A percentile compares a stretch with the other conserved stretches of the same genome.
These are phyloP conservation scores for Toxoplasma gondii DNA, from an alignment of 169 alveolate genomes.

Conservation along the genomic window DNA sequence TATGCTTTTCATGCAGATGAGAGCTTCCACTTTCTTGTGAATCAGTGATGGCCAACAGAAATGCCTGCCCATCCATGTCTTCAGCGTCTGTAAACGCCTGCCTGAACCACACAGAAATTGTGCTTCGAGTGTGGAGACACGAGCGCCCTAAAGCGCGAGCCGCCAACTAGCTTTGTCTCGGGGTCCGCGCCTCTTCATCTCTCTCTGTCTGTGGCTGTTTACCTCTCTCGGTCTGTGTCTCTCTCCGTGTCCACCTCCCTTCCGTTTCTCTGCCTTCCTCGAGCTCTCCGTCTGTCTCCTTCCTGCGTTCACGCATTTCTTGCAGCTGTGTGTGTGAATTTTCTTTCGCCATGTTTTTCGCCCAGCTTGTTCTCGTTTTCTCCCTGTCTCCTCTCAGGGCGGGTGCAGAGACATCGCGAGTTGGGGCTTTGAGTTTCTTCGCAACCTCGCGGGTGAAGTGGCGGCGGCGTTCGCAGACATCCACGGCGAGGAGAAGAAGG, in stretches of 20 bases:
- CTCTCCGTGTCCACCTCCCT: background rate
- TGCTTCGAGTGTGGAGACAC: too few relatives aligned
- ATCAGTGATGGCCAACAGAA: background rate
- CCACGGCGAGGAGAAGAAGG: conserved; percentile 57
- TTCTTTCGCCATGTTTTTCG: background rate
- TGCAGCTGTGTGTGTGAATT: too few relatives aligned
- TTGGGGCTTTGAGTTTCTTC: conserved; percentile 60
- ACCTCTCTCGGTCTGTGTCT: background rate
- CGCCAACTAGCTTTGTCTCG: too few relatives aligned
- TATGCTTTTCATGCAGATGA: background rate
- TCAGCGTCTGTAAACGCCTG: too few relatives aligned
- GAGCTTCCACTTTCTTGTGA: too few relatives aligned
- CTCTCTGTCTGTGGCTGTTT: background rate
- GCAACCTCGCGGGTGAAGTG: conserved; percentile 62
- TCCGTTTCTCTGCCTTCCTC: too few relatives aligned
- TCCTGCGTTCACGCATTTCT: too few relatives aligned
- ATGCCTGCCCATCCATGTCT: too few relatives aligned
- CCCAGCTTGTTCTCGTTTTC: background rate
- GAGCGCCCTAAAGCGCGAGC: too few relatives aligned
- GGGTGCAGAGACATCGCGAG: conserved; percentile 59
- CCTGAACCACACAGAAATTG: too few relatives aligned
- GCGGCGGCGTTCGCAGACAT: conserved; percentile 65
- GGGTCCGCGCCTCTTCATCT: too few relatives aligned
- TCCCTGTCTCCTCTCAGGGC: conserved; percentile 26
- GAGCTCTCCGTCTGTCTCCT: too few relatives aligned